A percentile compares a stretch with the other conserved stretches of the same genome.
Conservation (phyloP, 441 rosid species). For the Adansonia rubrostipa region DNA sequence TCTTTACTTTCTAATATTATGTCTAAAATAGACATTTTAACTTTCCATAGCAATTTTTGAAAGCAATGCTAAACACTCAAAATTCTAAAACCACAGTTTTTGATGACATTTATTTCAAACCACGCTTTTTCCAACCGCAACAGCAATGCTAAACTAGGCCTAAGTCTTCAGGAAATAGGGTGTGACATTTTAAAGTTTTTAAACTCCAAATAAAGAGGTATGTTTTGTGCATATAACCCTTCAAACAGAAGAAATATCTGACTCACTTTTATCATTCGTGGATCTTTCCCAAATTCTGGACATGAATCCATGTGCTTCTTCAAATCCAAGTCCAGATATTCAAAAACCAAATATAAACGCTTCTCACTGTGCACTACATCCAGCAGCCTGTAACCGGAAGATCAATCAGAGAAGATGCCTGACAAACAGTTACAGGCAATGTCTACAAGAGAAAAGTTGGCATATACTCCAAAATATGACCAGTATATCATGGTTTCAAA, state of each 20-base stretch:
- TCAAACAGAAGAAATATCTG: slow-evolving; percentile 25
- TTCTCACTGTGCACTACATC: slow-evolving; percentile 99
- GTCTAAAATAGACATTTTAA: too few relatives aligned
- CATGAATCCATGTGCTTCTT: slow-evolving; percentile 96
- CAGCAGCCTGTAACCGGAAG: slow-evolving; percentile 70
- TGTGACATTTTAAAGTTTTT: background rate
- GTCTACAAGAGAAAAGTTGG: slow-evolving; percentile 1
- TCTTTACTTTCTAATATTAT: too few relatives aligned
- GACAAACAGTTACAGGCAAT: background rate
- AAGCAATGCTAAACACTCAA: too few relatives aligned
- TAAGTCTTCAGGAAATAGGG: background rate
- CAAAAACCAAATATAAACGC: slow-evolving; percentile 90
- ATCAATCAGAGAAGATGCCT: slow-evolving; percentile 22
- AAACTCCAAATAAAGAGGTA: background rate
- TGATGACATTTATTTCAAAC: too few relatives aligned
- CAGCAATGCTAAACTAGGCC: background rate
- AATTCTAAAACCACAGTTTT: too few relatives aligned
- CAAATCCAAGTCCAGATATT: slow-evolving; percentile 95
- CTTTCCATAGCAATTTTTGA: too few relatives aligned
- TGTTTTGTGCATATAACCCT: slow-evolving; percentile 22
- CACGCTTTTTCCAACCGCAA: background rate
- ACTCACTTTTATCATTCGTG: slow-evolving; percentile 81
- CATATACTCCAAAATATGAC: background rate
- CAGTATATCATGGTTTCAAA: slow-evolving; percentile 11
- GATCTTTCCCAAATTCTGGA: slow-evolving; percentile 89